These are phyloP conservation scores for Sporisorium graminicola DNA, from an alignment of 1,284 basidiomycete species.

Conservation along the genomic window DNA sequence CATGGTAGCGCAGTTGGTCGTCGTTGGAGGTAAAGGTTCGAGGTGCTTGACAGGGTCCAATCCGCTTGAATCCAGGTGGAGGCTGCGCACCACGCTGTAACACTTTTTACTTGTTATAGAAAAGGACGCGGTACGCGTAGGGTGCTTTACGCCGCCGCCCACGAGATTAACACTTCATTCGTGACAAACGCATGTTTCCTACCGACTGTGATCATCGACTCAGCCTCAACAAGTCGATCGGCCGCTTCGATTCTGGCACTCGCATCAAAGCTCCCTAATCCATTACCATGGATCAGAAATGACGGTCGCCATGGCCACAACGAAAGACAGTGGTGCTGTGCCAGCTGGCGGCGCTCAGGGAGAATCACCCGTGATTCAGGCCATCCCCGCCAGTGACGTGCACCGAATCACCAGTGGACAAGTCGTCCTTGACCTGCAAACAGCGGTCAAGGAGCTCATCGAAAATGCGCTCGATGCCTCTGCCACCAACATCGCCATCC, in stretches of 20 bases:
- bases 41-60: conserved; percentile 9
- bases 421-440: conserved; percentile 92
- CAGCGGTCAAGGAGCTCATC: conserved; percentile 92
- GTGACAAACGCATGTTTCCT: neutral
- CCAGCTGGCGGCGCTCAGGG: neutral
- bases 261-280: neutral
- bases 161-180: conserved; percentile 9
- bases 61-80: neutral
- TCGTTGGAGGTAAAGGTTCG: neutral
- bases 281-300: neutral
- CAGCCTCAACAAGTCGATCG: neutral
- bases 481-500: conserved; percentile 86
- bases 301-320: neutral
- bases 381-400: conserved; percentile 56
- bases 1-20: neutral
- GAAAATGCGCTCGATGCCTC: conserved; percentile 96
- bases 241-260: too few species aligned
- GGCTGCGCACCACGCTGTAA: conserved; percentile 8
- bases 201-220: neutral
- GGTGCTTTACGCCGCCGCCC: conserved; percentile 27
- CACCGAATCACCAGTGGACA: conserved; percentile 84
- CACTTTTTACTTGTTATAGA: neutral
- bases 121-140: conserved; percentile 22
- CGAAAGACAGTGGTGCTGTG: neutral
- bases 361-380: conserved; percentile 34